Base-by-base conservation (phyloP, 345 rosid species). In the Cardiospermum halicacabum region DNA sequence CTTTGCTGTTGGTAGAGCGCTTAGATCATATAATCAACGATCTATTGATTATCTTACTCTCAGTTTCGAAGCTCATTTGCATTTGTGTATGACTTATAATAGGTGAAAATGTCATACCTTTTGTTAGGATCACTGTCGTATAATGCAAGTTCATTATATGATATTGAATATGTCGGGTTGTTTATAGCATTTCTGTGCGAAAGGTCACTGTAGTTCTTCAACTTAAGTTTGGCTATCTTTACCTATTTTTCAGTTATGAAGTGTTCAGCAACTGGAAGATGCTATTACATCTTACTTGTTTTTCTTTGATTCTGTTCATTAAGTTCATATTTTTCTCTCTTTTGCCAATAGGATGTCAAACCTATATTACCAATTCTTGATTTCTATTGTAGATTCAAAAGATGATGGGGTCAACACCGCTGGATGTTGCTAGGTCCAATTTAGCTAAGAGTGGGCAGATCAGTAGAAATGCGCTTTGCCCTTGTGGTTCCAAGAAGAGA, bases 401-500 rank as follows among this genome's bases (percentile, higher is more conserved):
- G 70, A 67, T 94, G 77, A 82, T 94, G 96, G 95, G 99, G 1
- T 77, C 92, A 28, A 78, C 97, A 1, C 99, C 97, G 2, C 31
- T 85, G 69, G 99, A 94, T 51, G 58, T 91, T 53, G 97, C 97
- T 4, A 83, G 87, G 78, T 84, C 95, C 32, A 94, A 84, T 73
- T 74, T 91, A 76, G 96, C 95, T 11, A 88, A 87, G 76, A 91
- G 96, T 68, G 95, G 96, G 50, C 88, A 87, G 74, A 83, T 94
- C n/a, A 91, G 99, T 81, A 76, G 95, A 65, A 91, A 91, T 77
- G 95, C 97, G 3, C 76, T 73, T 60, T 94, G 99, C 64, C 99
- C 97, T 0, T 94, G 99, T 56, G 97, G 95, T 79, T 94, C 99
- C 60, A 87, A 89, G 85, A 91, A 88, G 83, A 84, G 91, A 88